Conservation (phyloP, 2,329 filamentous ascomycete genomes). For the Chalara sp. region DNA sequence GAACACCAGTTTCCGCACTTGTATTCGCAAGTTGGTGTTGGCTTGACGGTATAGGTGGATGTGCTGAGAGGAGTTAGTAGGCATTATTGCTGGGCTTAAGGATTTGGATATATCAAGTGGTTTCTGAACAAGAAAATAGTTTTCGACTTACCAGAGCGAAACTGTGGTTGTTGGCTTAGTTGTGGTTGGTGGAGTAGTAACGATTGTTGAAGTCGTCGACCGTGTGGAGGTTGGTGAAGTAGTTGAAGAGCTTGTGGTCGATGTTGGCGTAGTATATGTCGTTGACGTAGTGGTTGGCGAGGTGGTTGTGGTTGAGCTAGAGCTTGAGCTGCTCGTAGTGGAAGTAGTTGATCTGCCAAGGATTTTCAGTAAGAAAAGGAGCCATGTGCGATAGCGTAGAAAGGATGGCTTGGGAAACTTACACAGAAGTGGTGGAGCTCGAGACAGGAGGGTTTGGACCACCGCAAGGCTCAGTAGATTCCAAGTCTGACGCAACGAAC, state of each 20-base stretch:
- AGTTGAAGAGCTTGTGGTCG: constrained; percentile 6
- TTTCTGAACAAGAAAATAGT: too few relatives aligned
- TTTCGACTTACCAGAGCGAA: too few relatives aligned
- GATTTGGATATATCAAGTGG: too few relatives aligned
- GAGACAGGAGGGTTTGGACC: constrained; percentile 7
- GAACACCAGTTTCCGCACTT: constrained; percentile 48
- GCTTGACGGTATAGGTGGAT: constrained; percentile 30
- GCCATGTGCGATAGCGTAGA: background rate
- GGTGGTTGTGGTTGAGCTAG: background rate
- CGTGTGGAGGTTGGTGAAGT: constrained; percentile 8
- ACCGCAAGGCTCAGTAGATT: constrained; percentile 42
- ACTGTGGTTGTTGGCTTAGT: constrained; percentile 27
- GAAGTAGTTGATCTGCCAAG: background rate
- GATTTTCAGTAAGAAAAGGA: constrained; percentile 1
- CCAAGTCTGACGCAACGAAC: constrained; percentile 40
- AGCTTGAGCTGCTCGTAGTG: constrained; percentile 1
- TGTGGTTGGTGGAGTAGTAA: constrained; percentile 6
- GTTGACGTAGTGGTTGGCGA: constrained; percentile 11
- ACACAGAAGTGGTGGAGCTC: constrained; percentile 19
- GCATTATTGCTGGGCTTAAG: background rate
- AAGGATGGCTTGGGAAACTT: background rate
- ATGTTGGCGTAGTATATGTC: constrained; percentile 10
- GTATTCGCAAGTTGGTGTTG: constrained; percentile 45
- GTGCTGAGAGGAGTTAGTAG: constrained; percentile 36
- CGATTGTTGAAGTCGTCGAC: constrained; percentile 3